Percentiles rank a stretch among this genome's conserved stretches.
These are phyloP conservation scores for Mrakiaceae sp. DNA, from an alignment of 1,284 basidiomycete species.

Conservation along the genomic window DNA sequence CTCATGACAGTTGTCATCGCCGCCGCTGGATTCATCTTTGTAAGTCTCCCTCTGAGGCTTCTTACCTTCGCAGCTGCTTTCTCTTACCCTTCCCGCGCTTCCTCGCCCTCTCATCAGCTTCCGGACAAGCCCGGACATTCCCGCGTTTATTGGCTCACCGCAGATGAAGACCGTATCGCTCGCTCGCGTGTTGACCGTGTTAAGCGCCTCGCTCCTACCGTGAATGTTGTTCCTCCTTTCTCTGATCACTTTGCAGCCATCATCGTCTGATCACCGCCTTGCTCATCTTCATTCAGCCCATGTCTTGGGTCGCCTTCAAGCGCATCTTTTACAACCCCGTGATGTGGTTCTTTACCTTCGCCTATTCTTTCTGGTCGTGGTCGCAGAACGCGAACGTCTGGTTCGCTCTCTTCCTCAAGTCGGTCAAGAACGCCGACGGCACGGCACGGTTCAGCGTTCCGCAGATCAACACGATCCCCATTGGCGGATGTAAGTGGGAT, in stretches of 20 bases:
- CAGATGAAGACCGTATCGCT: constrained; percentile 20
- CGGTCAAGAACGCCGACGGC: constrained; percentile 20
- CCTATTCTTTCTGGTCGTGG: constrained; percentile 18
- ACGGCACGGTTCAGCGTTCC: constrained; percentile 18
- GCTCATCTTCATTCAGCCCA: too few species aligned
- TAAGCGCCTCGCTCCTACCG: constrained; percentile 19
- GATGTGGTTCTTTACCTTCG: constrained; percentile 20
- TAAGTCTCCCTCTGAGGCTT: constrained; percentile 1
- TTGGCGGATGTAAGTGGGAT: constrained; percentile 16
- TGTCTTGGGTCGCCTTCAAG: too few species aligned
- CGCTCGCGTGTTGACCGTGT: constrained; percentile 20
- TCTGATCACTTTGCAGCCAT: too few species aligned
- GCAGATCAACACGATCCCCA: constrained; percentile 22
- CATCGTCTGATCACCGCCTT: too few species aligned
- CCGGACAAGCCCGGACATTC: constrained; percentile 21
- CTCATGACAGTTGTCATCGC: constrained; percentile 22
- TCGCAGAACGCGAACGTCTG: constrained; percentile 23
- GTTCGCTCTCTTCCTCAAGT: constrained; percentile 24
- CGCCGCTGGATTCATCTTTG: constrained; percentile 21
- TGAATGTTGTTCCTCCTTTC: too few species aligned
- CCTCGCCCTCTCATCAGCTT: constrained; percentile 15
- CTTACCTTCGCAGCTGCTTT: neutral
- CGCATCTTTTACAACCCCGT: neutral
- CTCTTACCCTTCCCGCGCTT: too few species aligned
- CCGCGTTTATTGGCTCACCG: constrained; percentile 22